Evolutionary conservation across 371 early-diverging fungal genomes (phyloP), one percentile per base, ranked within the genome.

Genomic region (Funneliformis caledonium): DNA sequence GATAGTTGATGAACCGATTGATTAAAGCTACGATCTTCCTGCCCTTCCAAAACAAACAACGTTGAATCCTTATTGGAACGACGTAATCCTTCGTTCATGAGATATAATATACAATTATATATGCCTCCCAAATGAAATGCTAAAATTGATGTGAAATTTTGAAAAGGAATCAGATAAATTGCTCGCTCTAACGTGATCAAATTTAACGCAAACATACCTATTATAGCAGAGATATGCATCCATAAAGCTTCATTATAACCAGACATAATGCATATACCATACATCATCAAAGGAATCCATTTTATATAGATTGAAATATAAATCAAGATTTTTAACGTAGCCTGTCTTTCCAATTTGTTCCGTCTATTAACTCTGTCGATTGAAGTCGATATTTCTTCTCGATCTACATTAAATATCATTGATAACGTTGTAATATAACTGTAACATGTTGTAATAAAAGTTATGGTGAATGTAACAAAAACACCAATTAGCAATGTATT

Each of bases 321-420:
- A 45, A 69, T 16, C 9, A 69, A 69, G n/a, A 69, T 69, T 69
- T 69, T 69, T 69, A 43, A 16, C 45, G 45, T 45, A 6, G 70
- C 45, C 45, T 69, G 42, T 45, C 45, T 69, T 45, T 69, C 70
- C 10, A 69, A 69, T 69, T n/a, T 69, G n/a, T 69, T 69, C 45
- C 70, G 43, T 69, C 70, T 37, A 69, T 45, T 22, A 11, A 69
- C 45, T 69, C 70, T 69, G 19, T 37, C 70, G 5, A 16, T 10
- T 6, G 43, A 69, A 69, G 43, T 45, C 0, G 45, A 37, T 37
- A 37, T 8, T 69, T 43, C 70, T 43, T 69, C 70, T 9, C 70
- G 70, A 9, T 69, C 45, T 16, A 69, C 43, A n/a, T 69, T 69
- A 69, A 69, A 69, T 69, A 69, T 69, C 19, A 45, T 69, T 43